These are phyloP conservation scores for Wickerhamomyces pijperi DNA, from an alignment of 805 yeast genomes.

Conservation along the genomic window DNA sequence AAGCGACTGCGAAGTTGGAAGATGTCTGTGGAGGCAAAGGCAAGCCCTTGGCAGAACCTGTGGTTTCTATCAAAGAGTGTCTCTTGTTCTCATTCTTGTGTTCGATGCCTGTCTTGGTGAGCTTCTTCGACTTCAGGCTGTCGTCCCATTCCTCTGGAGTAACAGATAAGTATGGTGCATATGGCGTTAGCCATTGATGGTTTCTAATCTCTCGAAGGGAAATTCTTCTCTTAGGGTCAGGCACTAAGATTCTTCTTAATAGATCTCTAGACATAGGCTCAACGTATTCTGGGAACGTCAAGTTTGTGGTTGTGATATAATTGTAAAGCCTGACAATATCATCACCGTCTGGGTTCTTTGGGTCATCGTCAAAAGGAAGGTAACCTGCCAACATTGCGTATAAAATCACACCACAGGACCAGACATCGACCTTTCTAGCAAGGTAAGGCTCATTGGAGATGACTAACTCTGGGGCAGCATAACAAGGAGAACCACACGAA, in stretches of 20 bases:
- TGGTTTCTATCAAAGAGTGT: constrained; percentile 33
- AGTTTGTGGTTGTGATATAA: constrained; percentile 82
- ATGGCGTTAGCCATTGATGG: constrained; percentile 86
- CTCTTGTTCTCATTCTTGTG: constrained; percentile 21
- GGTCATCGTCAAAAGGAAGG: constrained; percentile 95
- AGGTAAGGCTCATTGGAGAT: constrained; percentile 79
- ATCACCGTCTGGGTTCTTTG: constrained; percentile 91
- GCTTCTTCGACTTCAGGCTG: constrained; percentile 14
- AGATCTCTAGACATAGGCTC: constrained; percentile 87
- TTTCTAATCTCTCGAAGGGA: constrained; percentile 56
- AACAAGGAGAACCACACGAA: constrained; percentile 95
- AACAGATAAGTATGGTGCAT: constrained; percentile 70
- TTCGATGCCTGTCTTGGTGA: not conserved
- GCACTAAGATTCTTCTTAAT: constrained; percentile 69
- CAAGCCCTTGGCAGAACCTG: constrained; percentile 33
- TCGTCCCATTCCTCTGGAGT: constrained; percentile 87
- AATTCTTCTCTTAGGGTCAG: constrained; percentile 75
- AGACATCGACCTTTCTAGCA: constrained; percentile 88
- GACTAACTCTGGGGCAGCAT: constrained; percentile 96
- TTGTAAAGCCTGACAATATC: constrained; percentile 85
- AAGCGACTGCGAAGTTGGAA: constrained; percentile 45
- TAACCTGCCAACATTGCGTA: constrained; percentile 97
- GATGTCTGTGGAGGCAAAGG: constrained; percentile 65
- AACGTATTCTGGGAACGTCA: constrained; percentile 92
- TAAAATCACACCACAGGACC: constrained; percentile 94